Evolutionary conservation across 1,284 basidiomycete species (phyloP).

Genomic region (Apiotrichum mycotoxinovorans): DNA sequence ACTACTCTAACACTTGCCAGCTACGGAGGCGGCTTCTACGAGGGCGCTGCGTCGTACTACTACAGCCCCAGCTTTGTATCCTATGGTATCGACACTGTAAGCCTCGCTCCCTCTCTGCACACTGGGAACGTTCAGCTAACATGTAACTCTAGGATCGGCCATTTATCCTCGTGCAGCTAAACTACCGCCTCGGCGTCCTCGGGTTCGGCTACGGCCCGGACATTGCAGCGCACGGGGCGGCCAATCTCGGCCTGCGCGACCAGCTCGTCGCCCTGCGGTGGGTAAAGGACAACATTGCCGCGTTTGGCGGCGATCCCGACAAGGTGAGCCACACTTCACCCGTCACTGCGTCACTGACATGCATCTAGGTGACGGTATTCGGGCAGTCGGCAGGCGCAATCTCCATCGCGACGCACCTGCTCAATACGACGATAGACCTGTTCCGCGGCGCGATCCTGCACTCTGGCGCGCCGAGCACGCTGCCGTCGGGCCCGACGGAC

Average conservation of each 20-base stretch:
- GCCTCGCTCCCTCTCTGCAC: too few relatives aligned
- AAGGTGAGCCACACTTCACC: conserved; percentile 27
- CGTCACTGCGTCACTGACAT: too few relatives aligned
- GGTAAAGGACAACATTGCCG: conserved; percentile 53
- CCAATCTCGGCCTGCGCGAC: conserved; percentile 51
- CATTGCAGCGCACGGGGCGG: conserved; percentile 36
- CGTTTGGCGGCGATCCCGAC: conserved; percentile 53
- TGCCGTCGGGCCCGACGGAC: background rate
- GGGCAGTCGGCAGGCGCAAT: conserved; percentile 50
- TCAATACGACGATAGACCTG: conserved; percentile 32
- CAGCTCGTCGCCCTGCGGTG: conserved; percentile 53
- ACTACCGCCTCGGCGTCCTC: conserved; percentile 53
- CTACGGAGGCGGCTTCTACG: conserved; percentile 41
- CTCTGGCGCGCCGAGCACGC: conserved; percentile 32
- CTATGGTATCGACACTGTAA: conserved; percentile 8
- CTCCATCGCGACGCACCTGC: conserved; percentile 35
- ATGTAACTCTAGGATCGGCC: conserved; percentile 39
- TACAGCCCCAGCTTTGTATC: conserved; percentile 21
- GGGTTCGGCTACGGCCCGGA: conserved; percentile 49
- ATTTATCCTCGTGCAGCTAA: conserved; percentile 50
- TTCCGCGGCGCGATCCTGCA: conserved; percentile 51
- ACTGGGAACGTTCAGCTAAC: too few relatives aligned
- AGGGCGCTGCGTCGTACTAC: conserved; percentile 24
- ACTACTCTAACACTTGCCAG: conserved; percentile 8
- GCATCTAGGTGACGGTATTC: conserved; percentile 38